phyloP scores from a whole-genome alignment of 768 basidiomycete genomes.

The Naganishia antarctica region DNA sequence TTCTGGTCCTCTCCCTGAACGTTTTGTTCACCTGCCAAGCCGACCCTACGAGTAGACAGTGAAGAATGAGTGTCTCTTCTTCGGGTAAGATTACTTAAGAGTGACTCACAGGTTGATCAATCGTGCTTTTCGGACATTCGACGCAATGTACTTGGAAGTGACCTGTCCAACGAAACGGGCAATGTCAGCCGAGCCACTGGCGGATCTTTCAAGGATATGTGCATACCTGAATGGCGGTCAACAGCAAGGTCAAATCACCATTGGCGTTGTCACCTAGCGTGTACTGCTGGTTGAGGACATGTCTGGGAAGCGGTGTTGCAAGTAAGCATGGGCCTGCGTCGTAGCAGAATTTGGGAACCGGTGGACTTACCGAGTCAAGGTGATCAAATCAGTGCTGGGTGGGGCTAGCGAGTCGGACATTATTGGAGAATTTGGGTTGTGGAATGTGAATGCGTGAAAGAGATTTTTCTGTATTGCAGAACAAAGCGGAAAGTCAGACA shows the following conservation, averaged over 20 bases:
- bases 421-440: neutral
- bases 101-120: constrained; percentile 95
- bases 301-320: constrained; percentile 53
- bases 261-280: constrained; percentile 76
- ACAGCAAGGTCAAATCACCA: constrained; percentile 87
- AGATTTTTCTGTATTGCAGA: neutral
- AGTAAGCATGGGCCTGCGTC: neutral
- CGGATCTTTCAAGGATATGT: neutral
- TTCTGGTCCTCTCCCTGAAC: constrained; percentile 99
- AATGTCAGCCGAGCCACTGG: neutral
- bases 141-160: constrained; percentile 74
- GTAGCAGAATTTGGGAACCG: neutral
- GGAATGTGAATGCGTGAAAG: neutral
- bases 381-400: constrained; percentile 82
- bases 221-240: constrained; percentile 88
- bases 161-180: constrained; percentile 31
- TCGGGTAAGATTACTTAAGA: too few relatives aligned
- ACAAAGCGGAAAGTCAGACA: neutral
- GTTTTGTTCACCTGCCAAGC: constrained; percentile 92
- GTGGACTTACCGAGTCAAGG: constrained; percentile 71
- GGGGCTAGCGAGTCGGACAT: constrained; percentile 57
- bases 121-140: constrained; percentile 92
- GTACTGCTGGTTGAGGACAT: constrained; percentile 81
- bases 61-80: too few relatives aligned
- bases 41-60: constrained; percentile 62